These are phyloP conservation scores for Chlorella ohadii DNA, from an alignment of 139 green algal species.

Conservation along the genomic window DNA sequence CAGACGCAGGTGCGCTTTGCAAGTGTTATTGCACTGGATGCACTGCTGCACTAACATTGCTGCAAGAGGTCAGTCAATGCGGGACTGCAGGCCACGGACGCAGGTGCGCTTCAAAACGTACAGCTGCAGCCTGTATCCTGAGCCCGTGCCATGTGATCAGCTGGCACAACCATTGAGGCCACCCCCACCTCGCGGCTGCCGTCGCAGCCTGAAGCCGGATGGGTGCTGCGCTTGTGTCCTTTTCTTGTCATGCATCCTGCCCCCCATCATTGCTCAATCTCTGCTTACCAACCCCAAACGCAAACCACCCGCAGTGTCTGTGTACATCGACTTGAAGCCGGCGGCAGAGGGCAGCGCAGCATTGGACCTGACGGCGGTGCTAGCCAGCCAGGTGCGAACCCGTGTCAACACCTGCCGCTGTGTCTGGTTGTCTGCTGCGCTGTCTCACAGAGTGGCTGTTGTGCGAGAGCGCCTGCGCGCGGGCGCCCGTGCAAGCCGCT, in stretches of 20 bases:
- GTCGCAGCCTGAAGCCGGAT: neutral
- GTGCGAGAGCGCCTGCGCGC: too few relatives aligned
- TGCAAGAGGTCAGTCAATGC: too few relatives aligned
- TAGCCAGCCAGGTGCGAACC: conserved; percentile 22
- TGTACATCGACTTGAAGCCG: conserved; percentile 2
- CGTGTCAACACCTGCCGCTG: too few relatives aligned
- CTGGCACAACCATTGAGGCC: too few relatives aligned
- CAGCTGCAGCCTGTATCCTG: too few relatives aligned
- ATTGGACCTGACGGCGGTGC: conserved; percentile 28
- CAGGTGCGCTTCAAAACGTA: conserved; percentile 18
- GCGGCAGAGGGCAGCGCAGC: conserved; percentile 8
- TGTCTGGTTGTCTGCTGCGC: too few relatives aligned
- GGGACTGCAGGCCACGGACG: conserved; percentile 76
- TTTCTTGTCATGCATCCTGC: neutral
- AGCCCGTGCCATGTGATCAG: too few relatives aligned
- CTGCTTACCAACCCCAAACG: neutral
- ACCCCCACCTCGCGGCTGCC: too few relatives aligned
- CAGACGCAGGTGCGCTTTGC: conserved; percentile 55
- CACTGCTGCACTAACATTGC: too few relatives aligned
- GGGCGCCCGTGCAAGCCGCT: too few relatives aligned
- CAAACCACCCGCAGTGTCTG: conserved; percentile 7
- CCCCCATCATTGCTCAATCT: neutral
- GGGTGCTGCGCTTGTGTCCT: neutral
- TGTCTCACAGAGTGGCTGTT: too few relatives aligned
- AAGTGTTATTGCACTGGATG: too few relatives aligned